Conservation (phyloP, 2,329 filamentous ascomycete species). For the Lasiodiplodia gonubiensis region DNA sequence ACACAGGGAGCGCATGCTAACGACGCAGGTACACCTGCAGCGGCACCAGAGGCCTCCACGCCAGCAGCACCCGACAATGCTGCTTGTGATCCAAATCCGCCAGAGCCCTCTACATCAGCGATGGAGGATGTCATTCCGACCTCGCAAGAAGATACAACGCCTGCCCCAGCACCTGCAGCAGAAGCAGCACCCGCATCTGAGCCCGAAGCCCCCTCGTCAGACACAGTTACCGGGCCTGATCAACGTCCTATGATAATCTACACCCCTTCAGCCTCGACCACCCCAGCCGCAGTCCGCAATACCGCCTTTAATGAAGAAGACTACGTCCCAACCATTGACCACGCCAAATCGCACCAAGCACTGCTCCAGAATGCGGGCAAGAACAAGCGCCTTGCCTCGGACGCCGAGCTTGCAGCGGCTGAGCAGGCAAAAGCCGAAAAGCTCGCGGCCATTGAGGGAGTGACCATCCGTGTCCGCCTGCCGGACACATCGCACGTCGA, state of each 20-base stretch:
- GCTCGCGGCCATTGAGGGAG: conserved; percentile 66
- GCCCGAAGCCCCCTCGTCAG: conserved; percentile 31
- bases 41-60: conserved; percentile 34
- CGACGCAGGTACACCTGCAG: conserved; percentile 38
- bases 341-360: conserved; percentile 76
- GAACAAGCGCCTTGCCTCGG: conserved; percentile 80
- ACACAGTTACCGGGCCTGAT: conserved; percentile 34
- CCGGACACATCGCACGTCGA: conserved; percentile 83
- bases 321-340: conserved; percentile 76
- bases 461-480: conserved; percentile 82
- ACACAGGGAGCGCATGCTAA: conserved; percentile 38
- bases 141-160: conserved; percentile 35
- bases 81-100: conserved; percentile 35
- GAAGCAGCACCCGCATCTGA: conserved; percentile 32
- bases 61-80: conserved; percentile 37
- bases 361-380: conserved; percentile 65
- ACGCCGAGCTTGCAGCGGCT: conserved; percentile 77
- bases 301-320: conserved; percentile 72
- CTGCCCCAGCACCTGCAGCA: conserved; percentile 32
- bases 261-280: conserved; percentile 74
- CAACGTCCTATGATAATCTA: conserved; percentile 71
- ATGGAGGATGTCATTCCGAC: conserved; percentile 29
- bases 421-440: conserved; percentile 69
- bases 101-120: conserved; percentile 2
- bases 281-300: conserved; percentile 72